A percentile compares a stretch with the other conserved stretches of the same genome.
These are phyloP conservation scores for Sapria himalayana DNA, from an alignment of 345 rosid genomes.

Conservation along the genomic window DNA sequence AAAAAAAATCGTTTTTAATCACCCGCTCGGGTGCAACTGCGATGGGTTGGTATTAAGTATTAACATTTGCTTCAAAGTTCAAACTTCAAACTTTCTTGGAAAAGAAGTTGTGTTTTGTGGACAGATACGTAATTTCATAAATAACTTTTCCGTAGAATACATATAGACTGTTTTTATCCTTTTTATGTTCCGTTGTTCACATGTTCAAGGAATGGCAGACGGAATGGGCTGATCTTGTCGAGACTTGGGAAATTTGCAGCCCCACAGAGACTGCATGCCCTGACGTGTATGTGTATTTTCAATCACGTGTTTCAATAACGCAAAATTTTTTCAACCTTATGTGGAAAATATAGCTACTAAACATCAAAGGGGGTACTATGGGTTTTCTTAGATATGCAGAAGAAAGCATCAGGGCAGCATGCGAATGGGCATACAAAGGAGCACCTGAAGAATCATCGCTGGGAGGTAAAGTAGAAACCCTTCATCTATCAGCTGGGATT, in stretches of 20 bases:
- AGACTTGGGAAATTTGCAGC: slow-evolving; percentile 51
- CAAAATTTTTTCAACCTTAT: no score
- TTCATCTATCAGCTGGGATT: background rate
- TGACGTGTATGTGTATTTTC: slow-evolving; percentile 33
- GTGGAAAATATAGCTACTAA: no score
- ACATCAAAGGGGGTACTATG: background rate
- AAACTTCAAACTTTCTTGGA: no score
- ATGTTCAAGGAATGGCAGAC: slow-evolving; percentile 24
- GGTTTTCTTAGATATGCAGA: slow-evolving; percentile 69
- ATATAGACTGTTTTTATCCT: no score
- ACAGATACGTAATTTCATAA: no score
- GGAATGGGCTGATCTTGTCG: slow-evolving; percentile 42
- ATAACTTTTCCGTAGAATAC: no score
- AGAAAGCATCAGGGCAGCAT: slow-evolving; percentile 63
- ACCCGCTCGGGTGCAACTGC: no score
- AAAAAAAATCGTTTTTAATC: no score
- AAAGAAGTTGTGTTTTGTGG: no score
- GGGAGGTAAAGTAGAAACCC: slow-evolving; percentile 21
- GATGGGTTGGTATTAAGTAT: no score
- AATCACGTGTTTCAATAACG: background rate
- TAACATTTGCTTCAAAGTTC: no score
- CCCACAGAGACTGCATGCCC: slow-evolving; percentile 39
- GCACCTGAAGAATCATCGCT: slow-evolving; percentile 33
- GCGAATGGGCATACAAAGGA: slow-evolving; percentile 79
- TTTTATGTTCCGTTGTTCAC: no score